Conservation (phyloP, 805 yeast species). For the Wickerhamomyces tratensis region DNA sequence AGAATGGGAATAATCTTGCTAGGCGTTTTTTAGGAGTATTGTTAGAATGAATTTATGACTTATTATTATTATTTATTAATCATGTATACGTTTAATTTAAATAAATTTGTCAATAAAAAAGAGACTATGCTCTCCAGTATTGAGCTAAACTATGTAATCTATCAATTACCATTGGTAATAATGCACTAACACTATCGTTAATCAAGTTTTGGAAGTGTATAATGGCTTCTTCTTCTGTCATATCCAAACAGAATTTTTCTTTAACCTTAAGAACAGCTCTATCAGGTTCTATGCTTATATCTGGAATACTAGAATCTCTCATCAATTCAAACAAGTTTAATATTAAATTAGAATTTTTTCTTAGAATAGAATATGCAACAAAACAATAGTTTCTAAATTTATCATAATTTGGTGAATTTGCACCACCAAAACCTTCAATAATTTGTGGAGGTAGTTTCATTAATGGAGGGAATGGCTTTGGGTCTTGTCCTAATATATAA, state of each 20-base stretch:
- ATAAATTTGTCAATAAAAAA: no score
- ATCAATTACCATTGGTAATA: slow-evolving; percentile 91
- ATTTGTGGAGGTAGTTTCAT: slow-evolving; percentile 97
- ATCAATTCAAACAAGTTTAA: slow-evolving; percentile 85
- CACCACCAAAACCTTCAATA: slow-evolving; percentile 97
- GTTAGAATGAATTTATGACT: no score
- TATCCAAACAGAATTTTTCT: slow-evolving; percentile 86
- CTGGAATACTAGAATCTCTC: slow-evolving; percentile 91
- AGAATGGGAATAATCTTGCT: slow-evolving; percentile 29
- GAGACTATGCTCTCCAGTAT: slow-evolving; percentile 78
- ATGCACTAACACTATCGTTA: slow-evolving; percentile 89
- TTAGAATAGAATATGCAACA: slow-evolving; percentile 81
- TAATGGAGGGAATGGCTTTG: slow-evolving; percentile 97
- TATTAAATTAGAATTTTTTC: slow-evolving; percentile 85
- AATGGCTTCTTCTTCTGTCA: slow-evolving; percentile 95
- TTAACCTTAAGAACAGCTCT: slow-evolving; percentile 86
- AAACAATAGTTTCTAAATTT: slow-evolving; percentile 89
- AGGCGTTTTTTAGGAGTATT: no score
- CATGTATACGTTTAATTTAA: no score
- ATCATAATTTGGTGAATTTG: slow-evolving; percentile 73
- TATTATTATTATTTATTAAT: no score
- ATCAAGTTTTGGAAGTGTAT: slow-evolving; percentile 89
- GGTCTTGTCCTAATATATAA: slow-evolving; percentile 91
- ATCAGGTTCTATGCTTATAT: slow-evolving; percentile 72
- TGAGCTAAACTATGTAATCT: slow-evolving; percentile 93